These are phyloP conservation scores for Penicillium paxilli DNA, from an alignment of 495 filamentous ascomycete genomes.

Conservation along the genomic window DNA sequence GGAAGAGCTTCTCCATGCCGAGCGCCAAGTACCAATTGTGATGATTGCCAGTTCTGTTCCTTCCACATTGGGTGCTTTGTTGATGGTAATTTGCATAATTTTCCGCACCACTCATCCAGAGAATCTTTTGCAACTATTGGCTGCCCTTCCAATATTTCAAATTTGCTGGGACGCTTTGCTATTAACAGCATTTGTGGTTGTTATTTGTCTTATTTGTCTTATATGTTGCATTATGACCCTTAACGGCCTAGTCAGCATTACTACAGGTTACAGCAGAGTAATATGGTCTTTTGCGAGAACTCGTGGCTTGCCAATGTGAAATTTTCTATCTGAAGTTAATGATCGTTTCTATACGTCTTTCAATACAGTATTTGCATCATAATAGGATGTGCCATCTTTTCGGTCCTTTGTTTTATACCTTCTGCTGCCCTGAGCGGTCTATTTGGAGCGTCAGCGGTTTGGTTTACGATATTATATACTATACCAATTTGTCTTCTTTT, in stretches of 20 bases:
- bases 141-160: slow-evolving; percentile 1
- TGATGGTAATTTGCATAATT: not conserved
- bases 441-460: not conserved
- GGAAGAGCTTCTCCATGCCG: slow-evolving; percentile 1
- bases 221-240: not conserved
- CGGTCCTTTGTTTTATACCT: not conserved
- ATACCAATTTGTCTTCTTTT: slow-evolving; percentile 3
- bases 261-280: not conserved
- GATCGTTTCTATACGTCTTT: not conserved
- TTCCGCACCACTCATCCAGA: slow-evolving; percentile 5
- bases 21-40: slow-evolving; percentile 3
- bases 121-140: not conserved
- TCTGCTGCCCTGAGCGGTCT: not conserved
- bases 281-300: not conserved
- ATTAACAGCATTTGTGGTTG: not conserved
- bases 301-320: not conserved
- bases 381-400: not conserved
- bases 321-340: not conserved
- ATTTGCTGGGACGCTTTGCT: not conserved
- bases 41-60: not conserved
- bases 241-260: not conserved
- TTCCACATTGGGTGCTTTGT: not conserved
- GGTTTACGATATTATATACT: not conserved
- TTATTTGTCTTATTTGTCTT: not conserved
- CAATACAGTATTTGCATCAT: not conserved